Evolutionary conservation across 2,329 filamentous ascomycete species (phyloP).

Genomic region (Fusarium kyushuense): DNA sequence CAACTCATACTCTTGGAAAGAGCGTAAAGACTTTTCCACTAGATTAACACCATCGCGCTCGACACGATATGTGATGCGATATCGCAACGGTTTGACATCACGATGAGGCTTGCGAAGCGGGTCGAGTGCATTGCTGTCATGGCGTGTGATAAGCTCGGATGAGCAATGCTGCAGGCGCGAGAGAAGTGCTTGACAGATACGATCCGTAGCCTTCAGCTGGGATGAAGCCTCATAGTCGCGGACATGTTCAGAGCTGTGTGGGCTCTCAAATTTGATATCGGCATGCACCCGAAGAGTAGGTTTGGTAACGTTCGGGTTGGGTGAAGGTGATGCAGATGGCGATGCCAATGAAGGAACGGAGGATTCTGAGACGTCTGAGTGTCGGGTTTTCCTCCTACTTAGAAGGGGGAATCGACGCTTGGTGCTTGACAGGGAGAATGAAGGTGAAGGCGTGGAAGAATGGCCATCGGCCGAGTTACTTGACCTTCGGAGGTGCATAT

Average conservation of each 20-base stretch:
- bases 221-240: constrained; percentile 62
- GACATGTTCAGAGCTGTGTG: constrained; percentile 58
- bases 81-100: constrained; percentile 60
- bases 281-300: constrained; percentile 57
- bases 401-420: constrained; percentile 51
- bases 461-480: constrained; percentile 44
- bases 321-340: constrained; percentile 25
- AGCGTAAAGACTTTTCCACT: constrained; percentile 60
- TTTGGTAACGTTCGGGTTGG: constrained; percentile 26
- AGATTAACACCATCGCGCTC: constrained; percentile 56
- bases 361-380: constrained; percentile 42
- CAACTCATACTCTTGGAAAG: constrained; percentile 63
- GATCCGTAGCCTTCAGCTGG: constrained; percentile 58
- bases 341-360: constrained; percentile 31
- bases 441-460: constrained; percentile 41
- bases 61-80: constrained; percentile 62
- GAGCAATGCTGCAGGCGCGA: constrained; percentile 65
- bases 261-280: constrained; percentile 60
- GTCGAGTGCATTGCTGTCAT: constrained; percentile 62
- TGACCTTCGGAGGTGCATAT: constrained; percentile 47
- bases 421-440: constrained; percentile 44
- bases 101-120: constrained; percentile 51
- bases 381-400: constrained; percentile 45
- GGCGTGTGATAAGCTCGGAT: constrained; percentile 65
- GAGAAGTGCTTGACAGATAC: constrained; percentile 63